Evolutionary conservation across 306 rosid species (phyloP), one percentile per base, ranked within the genome.

Genomic region (Coriaria nepalensis): DNA sequence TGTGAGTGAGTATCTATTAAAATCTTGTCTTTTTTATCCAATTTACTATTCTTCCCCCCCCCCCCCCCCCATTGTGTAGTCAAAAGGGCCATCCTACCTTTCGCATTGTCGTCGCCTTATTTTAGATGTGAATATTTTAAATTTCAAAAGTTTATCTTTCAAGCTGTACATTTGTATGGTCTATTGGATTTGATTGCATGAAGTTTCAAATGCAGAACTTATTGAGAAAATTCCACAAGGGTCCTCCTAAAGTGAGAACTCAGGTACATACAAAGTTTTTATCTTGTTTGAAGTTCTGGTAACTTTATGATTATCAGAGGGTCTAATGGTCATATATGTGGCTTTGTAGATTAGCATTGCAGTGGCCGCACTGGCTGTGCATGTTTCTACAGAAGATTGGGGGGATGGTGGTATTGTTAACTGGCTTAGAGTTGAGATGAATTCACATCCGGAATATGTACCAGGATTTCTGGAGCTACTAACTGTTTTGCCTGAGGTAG

Each of bases 371-470:
- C 69, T 92, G 84, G 96, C 98, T 55, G 96, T 92, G 60, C 93
- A 92, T 45, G 98, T 92, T 74, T 81, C 93, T 49, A 83, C 98
- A 6, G 86, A 78, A 67, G 98, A 85, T 56, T 92, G 98, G 98
- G 96, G 98, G 40, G 96, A 79, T 69, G 94, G 94, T 70, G 98
- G 98, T 65, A 85, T 92, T 58, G 87, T 92, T 37, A 82, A 69
- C 68, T 92, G 98, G 98, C 96, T 92, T 14, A 76, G 80, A 67
- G 92, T 82, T 73, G 96, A 86, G 87, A 92, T 92, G 98, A 78
- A 85, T 61, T 65, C 75, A 47, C 95, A 82, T 73, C 88, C 98
- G 11, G 98, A 92, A 72, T 92, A 75, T 57, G 76, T 92, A 62
- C 96, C 98, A 0, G 98, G 96, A 55, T 86, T 92, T 74, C 73